Evolutionary conservation across 257 asterid genomes (phyloP).

Genomic region (Paraleonurus japonicus): DNA sequence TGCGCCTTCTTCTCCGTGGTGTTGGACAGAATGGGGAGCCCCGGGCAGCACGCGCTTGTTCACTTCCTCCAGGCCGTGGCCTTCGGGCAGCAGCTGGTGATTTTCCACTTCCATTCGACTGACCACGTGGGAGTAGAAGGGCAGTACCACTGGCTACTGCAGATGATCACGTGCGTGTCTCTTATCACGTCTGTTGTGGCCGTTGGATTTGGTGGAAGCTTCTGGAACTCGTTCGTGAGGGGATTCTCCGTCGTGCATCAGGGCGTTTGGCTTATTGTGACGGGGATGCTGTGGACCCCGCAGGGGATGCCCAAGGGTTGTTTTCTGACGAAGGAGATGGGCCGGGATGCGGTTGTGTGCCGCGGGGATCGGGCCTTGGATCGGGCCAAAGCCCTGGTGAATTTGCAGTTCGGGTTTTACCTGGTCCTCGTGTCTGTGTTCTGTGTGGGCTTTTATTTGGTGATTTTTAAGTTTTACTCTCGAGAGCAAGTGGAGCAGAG

Average conservation of each 20-base stretch:
- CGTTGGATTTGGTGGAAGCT: constrained; percentile 43
- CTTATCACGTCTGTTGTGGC: constrained; percentile 49
- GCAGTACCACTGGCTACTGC: constrained; percentile 78
- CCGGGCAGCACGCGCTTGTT: constrained; percentile 42
- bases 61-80: constrained; percentile 62
- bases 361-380: constrained; percentile 45
- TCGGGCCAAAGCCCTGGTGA: constrained; percentile 74
- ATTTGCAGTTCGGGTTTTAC: constrained; percentile 62
- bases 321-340: constrained; percentile 39
- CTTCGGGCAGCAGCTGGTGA: constrained; percentile 67
- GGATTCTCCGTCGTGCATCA: constrained; percentile 54
- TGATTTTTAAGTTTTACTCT: constrained; percentile 29
- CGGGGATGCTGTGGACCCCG: constrained; percentile 86
- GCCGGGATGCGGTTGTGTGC: constrained; percentile 53
- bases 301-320: constrained; percentile 49
- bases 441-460: constrained; percentile 41
- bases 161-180: constrained; percentile 44
- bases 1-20: constrained; percentile 55
- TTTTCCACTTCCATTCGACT: constrained; percentile 73
- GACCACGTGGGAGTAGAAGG: constrained; percentile 88
- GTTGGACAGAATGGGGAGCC: constrained; percentile 43
- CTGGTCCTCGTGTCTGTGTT: constrained; percentile 40
- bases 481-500: constrained; percentile 40
- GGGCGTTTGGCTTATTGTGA: constrained; percentile 76
- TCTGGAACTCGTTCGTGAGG: constrained; percentile 57